phyloP scores from a whole-genome alignment of 2,329 filamentous ascomycete species.

The Penicillium sp. region DNA sequence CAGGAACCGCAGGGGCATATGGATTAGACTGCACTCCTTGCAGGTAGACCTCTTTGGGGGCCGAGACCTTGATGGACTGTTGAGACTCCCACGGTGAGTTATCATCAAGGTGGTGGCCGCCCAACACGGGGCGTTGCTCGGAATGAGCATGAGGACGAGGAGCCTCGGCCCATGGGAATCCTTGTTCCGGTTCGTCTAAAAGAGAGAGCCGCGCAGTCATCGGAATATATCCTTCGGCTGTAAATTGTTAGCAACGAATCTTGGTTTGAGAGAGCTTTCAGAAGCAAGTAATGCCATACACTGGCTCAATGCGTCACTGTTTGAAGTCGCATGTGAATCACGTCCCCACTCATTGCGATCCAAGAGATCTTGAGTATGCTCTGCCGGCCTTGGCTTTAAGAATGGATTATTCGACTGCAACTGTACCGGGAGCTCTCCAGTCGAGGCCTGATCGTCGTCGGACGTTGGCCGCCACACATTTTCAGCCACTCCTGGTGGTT shows the following conservation, averaged over 20 bases:
- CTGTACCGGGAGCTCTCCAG: slow-evolving; percentile 28
- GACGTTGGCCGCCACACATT: slow-evolving; percentile 20
- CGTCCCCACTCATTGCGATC: slow-evolving; percentile 21
- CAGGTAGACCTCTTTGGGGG: slow-evolving; percentile 11
- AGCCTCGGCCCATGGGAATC: slow-evolving; percentile 29
- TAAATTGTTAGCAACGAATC: slow-evolving; percentile 10
- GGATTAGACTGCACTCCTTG: slow-evolving; percentile 17
- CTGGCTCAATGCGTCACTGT: slow-evolving; percentile 33
- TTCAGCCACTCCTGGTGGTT: slow-evolving; percentile 20
- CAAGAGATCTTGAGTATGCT: slow-evolving; percentile 21
- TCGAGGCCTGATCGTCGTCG: slow-evolving; percentile 8
- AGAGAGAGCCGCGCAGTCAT: slow-evolving; percentile 41
- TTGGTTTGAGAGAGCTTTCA: neutral
- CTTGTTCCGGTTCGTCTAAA: slow-evolving; percentile 28
- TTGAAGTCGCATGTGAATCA: slow-evolving; percentile 23
- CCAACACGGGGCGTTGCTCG: slow-evolving; percentile 5
- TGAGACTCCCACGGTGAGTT: slow-evolving; percentile 21
- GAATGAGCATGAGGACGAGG: slow-evolving; percentile 9
- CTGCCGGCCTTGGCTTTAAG: slow-evolving; percentile 26
- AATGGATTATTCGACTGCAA: slow-evolving; percentile 43
- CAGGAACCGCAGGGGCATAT: slow-evolving; percentile 14
- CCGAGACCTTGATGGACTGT: slow-evolving; percentile 17
- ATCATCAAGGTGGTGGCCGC: slow-evolving; percentile 4
- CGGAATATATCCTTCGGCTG: slow-evolving; percentile 39
- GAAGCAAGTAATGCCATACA: slow-evolving; percentile 22